Percentiles rank a stretch among this genome's conserved stretches.
Conservation (phyloP, 2,329 filamentous ascomycete species). For the Colletotrichum tamarilloi region DNA sequence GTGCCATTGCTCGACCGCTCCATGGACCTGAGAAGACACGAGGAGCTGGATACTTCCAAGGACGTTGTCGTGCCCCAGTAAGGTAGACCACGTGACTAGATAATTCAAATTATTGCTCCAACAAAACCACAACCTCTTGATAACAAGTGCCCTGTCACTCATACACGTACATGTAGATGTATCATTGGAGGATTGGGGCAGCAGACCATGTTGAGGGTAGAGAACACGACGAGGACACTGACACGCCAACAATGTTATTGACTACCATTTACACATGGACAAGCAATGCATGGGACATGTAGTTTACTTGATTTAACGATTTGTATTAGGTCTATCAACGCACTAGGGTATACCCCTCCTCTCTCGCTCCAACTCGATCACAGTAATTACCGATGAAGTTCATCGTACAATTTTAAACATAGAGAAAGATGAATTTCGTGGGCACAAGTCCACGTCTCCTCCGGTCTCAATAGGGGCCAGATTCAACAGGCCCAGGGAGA, state of each 20-base stretch:
- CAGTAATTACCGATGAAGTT: constrained; percentile 36
- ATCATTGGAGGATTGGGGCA: background rate
- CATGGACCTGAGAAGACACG: constrained; percentile 76
- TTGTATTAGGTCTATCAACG: constrained; percentile 35
- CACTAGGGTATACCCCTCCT: constrained; percentile 32
- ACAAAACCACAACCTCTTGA: background rate
- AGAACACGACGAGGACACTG: too few relatives aligned
- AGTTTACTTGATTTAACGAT: constrained; percentile 25
- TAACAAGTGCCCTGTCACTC: background rate
- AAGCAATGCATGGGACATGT: too few relatives aligned
- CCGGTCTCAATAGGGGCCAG: constrained; percentile 30
- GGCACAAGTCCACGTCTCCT: constrained; percentile 18
- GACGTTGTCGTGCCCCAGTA: constrained; percentile 53
- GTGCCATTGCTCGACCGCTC: constrained; percentile 73
- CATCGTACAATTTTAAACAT: constrained; percentile 38
- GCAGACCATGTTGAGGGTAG: background rate
- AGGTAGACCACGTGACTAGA: background rate
- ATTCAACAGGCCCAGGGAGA: constrained; percentile 28
- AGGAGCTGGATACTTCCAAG: constrained; percentile 72
- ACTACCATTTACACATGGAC: too few relatives aligned
- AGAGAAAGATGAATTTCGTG: constrained; percentile 18
- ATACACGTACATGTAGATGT: background rate
- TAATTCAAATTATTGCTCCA: background rate
- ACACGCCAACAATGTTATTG: accelerated
- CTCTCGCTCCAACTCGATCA: constrained; percentile 22